Percentiles rank a stretch among this genome's conserved stretches.
Evolutionary conservation across 192 early-diverging fungal genomes (phyloP).

Genomic region (Kappamyces sp.): DNA sequence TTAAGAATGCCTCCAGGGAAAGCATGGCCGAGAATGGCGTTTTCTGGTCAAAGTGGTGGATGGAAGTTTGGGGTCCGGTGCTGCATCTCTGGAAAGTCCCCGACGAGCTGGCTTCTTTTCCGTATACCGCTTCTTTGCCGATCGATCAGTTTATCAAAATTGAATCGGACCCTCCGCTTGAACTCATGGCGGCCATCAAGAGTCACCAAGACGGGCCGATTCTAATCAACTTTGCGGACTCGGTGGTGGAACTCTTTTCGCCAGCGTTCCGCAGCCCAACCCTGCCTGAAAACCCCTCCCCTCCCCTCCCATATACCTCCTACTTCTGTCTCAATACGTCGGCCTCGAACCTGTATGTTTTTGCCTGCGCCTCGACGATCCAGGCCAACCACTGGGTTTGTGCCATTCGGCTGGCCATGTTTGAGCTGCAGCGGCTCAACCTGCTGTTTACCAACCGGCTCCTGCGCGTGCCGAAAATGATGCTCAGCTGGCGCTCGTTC

Average conservation of each 20-base stretch:
- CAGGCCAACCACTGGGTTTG: slow-evolving; percentile 36
- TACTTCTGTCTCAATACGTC: slow-evolving; percentile 32
- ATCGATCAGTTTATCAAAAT: slow-evolving; percentile 26
- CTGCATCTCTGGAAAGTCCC: slow-evolving; percentile 36
- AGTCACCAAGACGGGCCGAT: slow-evolving; percentile 15
- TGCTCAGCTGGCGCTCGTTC: slow-evolving; percentile 25
- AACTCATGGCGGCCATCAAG: slow-evolving; percentile 34
- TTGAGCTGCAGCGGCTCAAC: slow-evolving; percentile 31
- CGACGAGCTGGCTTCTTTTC: slow-evolving; percentile 28
- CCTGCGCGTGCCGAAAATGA: slow-evolving; percentile 19
- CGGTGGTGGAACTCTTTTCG: slow-evolving; percentile 24
- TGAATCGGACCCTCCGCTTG: slow-evolving; percentile 31
- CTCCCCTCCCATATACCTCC: slow-evolving; percentile 36
- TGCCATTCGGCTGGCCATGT: slow-evolving; percentile 35
- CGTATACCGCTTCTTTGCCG: slow-evolving; percentile 17
- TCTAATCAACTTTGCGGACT: slow-evolving; percentile 31
- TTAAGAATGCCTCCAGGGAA: slow-evolving; percentile 6
- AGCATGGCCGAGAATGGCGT: slow-evolving; percentile 11
- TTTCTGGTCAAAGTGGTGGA: slow-evolving; percentile 39
- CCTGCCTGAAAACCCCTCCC: slow-evolving; percentile 15
- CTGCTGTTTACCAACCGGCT: slow-evolving; percentile 30
- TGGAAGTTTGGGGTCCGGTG: slow-evolving; percentile 35
- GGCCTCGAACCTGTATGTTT: slow-evolving; percentile 34
- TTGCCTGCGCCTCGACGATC: slow-evolving; percentile 32
- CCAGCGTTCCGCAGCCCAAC: slow-evolving; percentile 19